These are phyloP conservation scores for Coniferiporia weirii DNA, from an alignment of 1,284 basidiomycete genomes.

Conservation along the genomic window DNA sequence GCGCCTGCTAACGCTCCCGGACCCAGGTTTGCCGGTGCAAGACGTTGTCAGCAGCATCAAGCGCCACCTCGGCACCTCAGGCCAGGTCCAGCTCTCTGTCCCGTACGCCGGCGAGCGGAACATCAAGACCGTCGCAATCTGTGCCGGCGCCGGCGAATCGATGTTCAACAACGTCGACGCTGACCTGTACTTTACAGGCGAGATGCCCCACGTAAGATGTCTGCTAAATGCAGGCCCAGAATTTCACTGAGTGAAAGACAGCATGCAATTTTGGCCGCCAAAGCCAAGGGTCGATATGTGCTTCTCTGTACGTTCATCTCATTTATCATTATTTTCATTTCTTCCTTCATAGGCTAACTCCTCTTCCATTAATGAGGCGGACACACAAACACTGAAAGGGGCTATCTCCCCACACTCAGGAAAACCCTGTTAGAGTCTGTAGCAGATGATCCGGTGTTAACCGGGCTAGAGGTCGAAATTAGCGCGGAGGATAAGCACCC, in stretches of 20 bases:
- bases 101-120: constrained; percentile 32
- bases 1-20: constrained; percentile 55
- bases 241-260: constrained; percentile 28
- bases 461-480: constrained; percentile 45
- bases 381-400: constrained; percentile 87
- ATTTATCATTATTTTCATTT: neutral
- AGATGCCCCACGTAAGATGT: constrained; percentile 76
- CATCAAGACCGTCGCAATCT: constrained; percentile 67
- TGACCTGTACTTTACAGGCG: constrained; percentile 87
- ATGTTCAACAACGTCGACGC: constrained; percentile 66
- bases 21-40: constrained; percentile 48
- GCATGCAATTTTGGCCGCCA: constrained; percentile 80
- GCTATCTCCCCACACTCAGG: constrained; percentile 67
- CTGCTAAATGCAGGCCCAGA: neutral
- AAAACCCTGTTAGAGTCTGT: constrained; percentile 41
- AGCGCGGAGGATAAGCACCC: constrained; percentile 60
- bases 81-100: constrained; percentile 72
- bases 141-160: constrained; percentile 79
- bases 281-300: constrained; percentile 69
- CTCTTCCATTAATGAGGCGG: constrained; percentile 40
- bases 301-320: constrained; percentile 61
- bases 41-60: constrained; percentile 65
- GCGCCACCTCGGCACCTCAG: constrained; percentile 52
- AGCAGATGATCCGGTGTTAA: constrained; percentile 27
- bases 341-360: constrained; percentile 2